Evolutionary conservation across 345 rosid genomes (phyloP).

Genomic region (Eucalyptus sp.): DNA sequence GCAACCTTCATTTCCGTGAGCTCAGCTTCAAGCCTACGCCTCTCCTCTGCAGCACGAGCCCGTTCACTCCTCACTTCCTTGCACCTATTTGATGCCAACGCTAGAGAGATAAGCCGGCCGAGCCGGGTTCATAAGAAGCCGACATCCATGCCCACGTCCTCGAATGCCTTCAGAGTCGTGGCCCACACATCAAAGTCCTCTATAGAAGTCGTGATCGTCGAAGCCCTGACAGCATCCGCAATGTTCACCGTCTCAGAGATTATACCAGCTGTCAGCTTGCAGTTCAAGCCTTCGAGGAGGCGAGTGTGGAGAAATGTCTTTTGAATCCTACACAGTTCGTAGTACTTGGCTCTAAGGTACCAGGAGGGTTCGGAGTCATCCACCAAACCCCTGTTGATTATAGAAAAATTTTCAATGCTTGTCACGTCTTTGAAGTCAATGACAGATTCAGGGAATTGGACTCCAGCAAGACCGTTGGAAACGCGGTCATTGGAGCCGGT

Average conservation of each 20-base stretch:
- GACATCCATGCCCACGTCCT: constrained; percentile 39
- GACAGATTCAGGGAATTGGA: not conserved
- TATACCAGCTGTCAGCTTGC: constrained; percentile 31
- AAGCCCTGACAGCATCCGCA: constrained; percentile 26
- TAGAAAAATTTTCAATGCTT: constrained; percentile 12
- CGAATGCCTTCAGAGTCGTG: constrained; percentile 36
- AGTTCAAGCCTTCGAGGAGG: constrained; percentile 26
- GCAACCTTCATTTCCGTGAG: constrained; percentile 3
- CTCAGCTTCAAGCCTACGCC: constrained; percentile 16
- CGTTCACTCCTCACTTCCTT: constrained; percentile 11
- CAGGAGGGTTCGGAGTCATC: constrained; percentile 16
- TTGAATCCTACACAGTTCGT: constrained; percentile 25
- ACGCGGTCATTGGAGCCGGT: not conserved
- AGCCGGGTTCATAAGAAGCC: constrained; percentile 26
- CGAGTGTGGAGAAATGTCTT: constrained; percentile 19
- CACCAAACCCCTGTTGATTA: constrained; percentile 11
- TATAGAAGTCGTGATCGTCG: constrained; percentile 12
- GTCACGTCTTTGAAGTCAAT: constrained; percentile 9
- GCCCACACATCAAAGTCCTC: constrained; percentile 28
- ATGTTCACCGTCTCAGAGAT: constrained; percentile 29
- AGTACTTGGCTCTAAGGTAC: constrained; percentile 14
- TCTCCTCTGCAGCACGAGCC: constrained; percentile 10
- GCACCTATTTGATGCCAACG: constrained; percentile 5
- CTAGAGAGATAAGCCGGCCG: constrained; percentile 9
- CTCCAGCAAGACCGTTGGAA: not conserved